Percentiles rank a stretch among this genome's conserved stretches.
These are phyloP conservation scores for Ettlia oleoabundans DNA, from an alignment of 139 green algal genomes.

Conservation along the genomic window DNA sequence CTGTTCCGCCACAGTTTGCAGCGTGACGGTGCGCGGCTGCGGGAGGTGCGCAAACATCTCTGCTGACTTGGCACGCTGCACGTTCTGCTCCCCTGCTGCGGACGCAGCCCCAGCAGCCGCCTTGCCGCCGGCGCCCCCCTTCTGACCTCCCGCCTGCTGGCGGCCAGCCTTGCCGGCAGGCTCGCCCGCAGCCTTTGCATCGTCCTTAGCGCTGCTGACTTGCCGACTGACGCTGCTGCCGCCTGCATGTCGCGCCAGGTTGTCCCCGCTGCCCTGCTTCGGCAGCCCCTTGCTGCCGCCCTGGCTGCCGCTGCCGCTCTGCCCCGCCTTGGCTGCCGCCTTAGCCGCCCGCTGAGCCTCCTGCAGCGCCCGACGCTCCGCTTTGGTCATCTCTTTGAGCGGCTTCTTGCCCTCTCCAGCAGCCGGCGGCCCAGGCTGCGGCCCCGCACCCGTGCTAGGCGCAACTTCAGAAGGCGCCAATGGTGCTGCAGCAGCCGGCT, in stretches of 20 bases:
- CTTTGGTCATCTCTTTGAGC: slow-evolving; percentile 72
- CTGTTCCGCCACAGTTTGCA: slow-evolving; percentile 23
- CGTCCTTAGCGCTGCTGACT: not conserved
- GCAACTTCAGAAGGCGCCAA: slow-evolving; percentile 3
- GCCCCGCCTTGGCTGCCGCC: slow-evolving; percentile 58
- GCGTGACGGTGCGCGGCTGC: slow-evolving; percentile 59
- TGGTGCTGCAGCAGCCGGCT: not conserved
- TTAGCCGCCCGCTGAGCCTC: slow-evolving; percentile 85
- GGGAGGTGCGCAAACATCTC: slow-evolving; percentile 90
- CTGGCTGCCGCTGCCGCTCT: not conserved
- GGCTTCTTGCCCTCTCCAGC: slow-evolving; percentile 12
- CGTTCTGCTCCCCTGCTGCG: not conserved
- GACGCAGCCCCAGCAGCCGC: not conserved
- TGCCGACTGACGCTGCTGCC: not conserved
- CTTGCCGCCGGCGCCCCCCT: not conserved
- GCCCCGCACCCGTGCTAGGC: not conserved
- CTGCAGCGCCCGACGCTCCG: slow-evolving; percentile 83
- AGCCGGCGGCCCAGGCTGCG: not conserved
- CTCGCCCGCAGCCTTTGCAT: not conserved
- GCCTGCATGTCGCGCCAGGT: slow-evolving; percentile 10
- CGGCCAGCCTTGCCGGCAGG: not conserved
- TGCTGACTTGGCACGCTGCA: slow-evolving; percentile 44
- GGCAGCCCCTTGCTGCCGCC: not conserved
- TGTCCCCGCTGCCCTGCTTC: slow-evolving; percentile 30
- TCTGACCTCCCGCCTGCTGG: not conserved